These are phyloP conservation scores for Colletotrichum somersetense DNA, from an alignment of 2,329 filamentous ascomycete species.

Conservation along the genomic window DNA sequence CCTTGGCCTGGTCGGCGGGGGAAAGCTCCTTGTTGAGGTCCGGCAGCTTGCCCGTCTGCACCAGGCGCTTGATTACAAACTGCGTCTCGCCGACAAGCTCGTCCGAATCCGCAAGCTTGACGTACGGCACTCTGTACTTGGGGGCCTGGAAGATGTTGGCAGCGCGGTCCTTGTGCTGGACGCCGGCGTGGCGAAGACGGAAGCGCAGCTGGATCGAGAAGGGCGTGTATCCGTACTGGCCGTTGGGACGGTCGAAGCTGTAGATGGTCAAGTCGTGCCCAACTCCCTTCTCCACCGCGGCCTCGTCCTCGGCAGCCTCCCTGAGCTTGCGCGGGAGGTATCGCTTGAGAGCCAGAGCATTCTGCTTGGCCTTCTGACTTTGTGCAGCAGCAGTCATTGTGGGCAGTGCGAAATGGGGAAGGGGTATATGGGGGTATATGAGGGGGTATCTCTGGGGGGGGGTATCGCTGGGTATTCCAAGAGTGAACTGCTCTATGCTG, in stretches of 20 bases:
- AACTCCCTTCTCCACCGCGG: constrained; percentile 40
- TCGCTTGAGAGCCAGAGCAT: constrained; percentile 38
- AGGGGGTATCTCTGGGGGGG: constrained; percentile 25
- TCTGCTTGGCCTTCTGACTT: constrained; percentile 41
- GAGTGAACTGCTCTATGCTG: constrained; percentile 38
- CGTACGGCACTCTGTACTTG: constrained; percentile 44
- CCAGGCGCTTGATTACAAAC: constrained; percentile 42
- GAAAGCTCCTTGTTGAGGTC: constrained; percentile 38
- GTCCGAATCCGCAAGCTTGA: constrained; percentile 42
- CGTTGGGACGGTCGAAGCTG: constrained; percentile 42
- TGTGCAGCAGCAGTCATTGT: constrained; percentile 37
- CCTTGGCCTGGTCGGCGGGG: constrained; percentile 36
- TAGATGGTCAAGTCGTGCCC: constrained; percentile 42
- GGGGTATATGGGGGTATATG: constrained; percentile 31
- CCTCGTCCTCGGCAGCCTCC: constrained; percentile 40
- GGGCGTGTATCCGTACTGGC: constrained; percentile 42
- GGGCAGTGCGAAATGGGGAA: constrained; percentile 5
- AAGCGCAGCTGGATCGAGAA: constrained; percentile 44
- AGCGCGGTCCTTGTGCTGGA: constrained; percentile 41
- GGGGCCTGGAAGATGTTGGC: constrained; percentile 42
- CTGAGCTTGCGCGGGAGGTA: constrained; percentile 39
- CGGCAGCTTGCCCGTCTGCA: constrained; percentile 41
- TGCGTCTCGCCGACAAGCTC: constrained; percentile 44
- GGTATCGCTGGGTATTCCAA: constrained; percentile 40
- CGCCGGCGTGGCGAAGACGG: constrained; percentile 42